Conservation (phyloP, 352 stramenopile genomes). For the Phytophthora multivora region DNA sequence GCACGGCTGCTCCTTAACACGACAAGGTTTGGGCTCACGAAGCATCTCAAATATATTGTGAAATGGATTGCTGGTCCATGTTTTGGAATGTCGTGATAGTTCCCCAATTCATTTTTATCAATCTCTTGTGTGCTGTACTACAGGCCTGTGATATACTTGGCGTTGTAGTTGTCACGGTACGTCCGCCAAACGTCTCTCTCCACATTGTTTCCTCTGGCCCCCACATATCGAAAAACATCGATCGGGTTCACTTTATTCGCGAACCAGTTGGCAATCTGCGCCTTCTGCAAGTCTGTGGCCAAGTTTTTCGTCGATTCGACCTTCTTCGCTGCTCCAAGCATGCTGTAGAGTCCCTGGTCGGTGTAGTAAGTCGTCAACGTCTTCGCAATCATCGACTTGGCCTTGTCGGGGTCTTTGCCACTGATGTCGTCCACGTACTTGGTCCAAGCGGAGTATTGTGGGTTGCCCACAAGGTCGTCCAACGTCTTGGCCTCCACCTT, state of each 20-base stretch:
- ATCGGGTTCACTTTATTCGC: not conserved
- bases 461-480: not conserved
- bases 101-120: no score
- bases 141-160: not conserved
- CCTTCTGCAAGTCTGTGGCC: slow-evolving; percentile 4
- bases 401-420: slow-evolving; percentile 2
- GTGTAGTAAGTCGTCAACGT: slow-evolving; percentile 8
- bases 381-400: not conserved
- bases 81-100: no score
- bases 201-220: not conserved
- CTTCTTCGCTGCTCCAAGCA: slow-evolving; percentile 1
- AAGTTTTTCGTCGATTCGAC: not conserved
- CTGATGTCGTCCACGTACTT: slow-evolving; percentile 11
- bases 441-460: slow-evolving; percentile 3
- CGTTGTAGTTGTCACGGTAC: not conserved
- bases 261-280: slow-evolving; percentile 10
- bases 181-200: not conserved
- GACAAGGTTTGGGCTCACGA: no score
- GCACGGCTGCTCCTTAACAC: no score
- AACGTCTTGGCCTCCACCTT: not conserved
- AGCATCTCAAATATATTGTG: no score
- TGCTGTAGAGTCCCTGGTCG: not conserved
- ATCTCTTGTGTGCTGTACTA: no score
- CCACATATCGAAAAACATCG: not conserved
- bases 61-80: no score